A percentile compares a stretch with the other conserved stretches of the same genome.
These are phyloP conservation scores for Penicillium frequentans DNA, from an alignment of 2,329 filamentous ascomycete genomes.

Conservation along the genomic window DNA sequence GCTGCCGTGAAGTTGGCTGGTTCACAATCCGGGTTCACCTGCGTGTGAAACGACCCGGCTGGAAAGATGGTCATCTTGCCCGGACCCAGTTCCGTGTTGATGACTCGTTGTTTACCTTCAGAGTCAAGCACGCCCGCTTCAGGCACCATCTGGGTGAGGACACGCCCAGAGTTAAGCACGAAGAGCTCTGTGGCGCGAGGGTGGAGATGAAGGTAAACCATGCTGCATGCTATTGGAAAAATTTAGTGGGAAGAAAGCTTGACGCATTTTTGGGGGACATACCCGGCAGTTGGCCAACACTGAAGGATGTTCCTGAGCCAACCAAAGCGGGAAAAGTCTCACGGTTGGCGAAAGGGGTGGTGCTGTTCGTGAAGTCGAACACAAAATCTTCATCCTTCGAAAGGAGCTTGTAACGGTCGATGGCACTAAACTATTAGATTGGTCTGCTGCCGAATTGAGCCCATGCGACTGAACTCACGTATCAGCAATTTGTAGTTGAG, in stretches of 20 bases:
- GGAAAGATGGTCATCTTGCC: slow-evolving; percentile 26
- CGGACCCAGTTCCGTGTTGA: slow-evolving; percentile 13
- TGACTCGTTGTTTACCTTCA: slow-evolving; percentile 18
- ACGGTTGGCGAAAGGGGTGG: slow-evolving; percentile 16
- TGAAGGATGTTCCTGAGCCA: slow-evolving; percentile 18
- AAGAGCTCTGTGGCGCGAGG: slow-evolving; percentile 27
- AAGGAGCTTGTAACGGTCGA: slow-evolving; percentile 24
- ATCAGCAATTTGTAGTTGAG: slow-evolving; percentile 21
- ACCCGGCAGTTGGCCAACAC: slow-evolving; percentile 20
- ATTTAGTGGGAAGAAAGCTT: neutral
- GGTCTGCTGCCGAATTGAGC: neutral
- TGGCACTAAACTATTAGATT: slow-evolving; percentile 8
- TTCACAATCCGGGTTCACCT: slow-evolving; percentile 28
- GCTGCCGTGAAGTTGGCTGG: slow-evolving; percentile 25
- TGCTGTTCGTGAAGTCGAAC: slow-evolving; percentile 18
- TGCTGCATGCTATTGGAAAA: slow-evolving; percentile 21
- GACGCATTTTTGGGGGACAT: neutral
- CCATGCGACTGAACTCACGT: slow-evolving; percentile 11
- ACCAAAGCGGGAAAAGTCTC: slow-evolving; percentile 20
- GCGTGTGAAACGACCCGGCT: slow-evolving; percentile 27
- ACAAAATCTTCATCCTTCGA: slow-evolving; percentile 22
- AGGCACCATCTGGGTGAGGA: slow-evolving; percentile 23
- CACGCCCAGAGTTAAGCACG: slow-evolving; percentile 15
- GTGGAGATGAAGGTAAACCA: slow-evolving; percentile 27
- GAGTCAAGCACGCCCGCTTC: slow-evolving; percentile 13